Conservation (phyloP, 331 rosid species). For the Arachis monticola region DNA sequence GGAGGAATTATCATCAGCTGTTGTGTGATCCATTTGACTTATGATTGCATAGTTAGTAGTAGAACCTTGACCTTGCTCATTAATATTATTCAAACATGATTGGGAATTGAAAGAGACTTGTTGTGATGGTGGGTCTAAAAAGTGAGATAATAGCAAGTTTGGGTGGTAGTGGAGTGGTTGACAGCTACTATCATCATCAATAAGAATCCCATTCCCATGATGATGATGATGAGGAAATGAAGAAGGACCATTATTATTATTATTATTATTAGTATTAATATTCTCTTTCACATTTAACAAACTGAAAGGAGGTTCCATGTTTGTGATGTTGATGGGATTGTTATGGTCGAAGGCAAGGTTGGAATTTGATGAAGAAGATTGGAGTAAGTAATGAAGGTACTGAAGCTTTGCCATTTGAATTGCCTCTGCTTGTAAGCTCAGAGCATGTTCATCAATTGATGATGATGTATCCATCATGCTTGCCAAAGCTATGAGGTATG, state of each 20-base stretch:
- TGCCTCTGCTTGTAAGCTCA: constrained; percentile 56
- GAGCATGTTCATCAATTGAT: constrained; percentile 54
- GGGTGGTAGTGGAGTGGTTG: constrained; percentile 84
- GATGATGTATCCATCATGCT: constrained; percentile 55
- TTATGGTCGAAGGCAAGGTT: constrained; percentile 42
- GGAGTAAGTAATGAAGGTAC: constrained; percentile 57
- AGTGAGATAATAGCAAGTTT: constrained; percentile 44
- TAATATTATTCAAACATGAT: constrained; percentile 61
- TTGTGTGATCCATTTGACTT: constrained; percentile 57
- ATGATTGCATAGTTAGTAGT: constrained; percentile 50
- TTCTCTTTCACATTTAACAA: constrained; percentile 49
- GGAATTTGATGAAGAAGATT: constrained; percentile 45
- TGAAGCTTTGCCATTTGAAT: constrained; percentile 63
- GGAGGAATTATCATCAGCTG: constrained; percentile 39
- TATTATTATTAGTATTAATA: constrained; percentile 22
- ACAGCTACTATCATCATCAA: constrained; percentile 21
- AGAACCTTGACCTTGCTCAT: constrained; percentile 49
- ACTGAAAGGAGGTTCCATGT: constrained; percentile 45
- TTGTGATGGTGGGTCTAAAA: constrained; percentile 52
- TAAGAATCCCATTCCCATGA: constrained; percentile 21
- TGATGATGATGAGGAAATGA: constrained; percentile 48
- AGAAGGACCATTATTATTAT: background rate
- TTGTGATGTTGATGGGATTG: constrained; percentile 46
- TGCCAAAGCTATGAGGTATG: constrained; percentile 68
- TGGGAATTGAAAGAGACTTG: constrained; percentile 70